These are phyloP conservation scores for Globisporangium mamillatum DNA, from an alignment of 352 stramenopile species.

Conservation along the genomic window DNA sequence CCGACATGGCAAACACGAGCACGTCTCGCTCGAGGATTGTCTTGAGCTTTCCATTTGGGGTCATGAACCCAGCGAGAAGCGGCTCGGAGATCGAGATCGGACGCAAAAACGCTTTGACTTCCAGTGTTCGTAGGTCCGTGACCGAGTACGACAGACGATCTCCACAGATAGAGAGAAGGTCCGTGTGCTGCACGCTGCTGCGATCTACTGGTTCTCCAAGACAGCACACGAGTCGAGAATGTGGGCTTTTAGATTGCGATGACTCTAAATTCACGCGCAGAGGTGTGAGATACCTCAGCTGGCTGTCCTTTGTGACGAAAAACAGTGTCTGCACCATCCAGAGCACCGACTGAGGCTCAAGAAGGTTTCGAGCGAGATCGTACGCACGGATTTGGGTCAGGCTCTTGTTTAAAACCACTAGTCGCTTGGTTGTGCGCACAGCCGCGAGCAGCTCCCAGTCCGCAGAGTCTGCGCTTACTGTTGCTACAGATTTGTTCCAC, in stretches of 20 bases:
- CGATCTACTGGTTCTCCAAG: conserved; percentile 12
- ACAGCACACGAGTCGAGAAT: conserved; percentile 30
- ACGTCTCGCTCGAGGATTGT: conserved; percentile 63
- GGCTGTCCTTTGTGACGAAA: conserved; percentile 42
- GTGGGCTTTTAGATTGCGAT: conserved; percentile 3
- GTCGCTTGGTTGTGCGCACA: conserved; percentile 50
- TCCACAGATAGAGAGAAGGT: conserved; percentile 44
- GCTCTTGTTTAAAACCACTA: conserved; percentile 51
- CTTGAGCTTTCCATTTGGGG: conserved; percentile 33
- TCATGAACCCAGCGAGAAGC: conserved; percentile 43
- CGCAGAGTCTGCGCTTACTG: background rate
- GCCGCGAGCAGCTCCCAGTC: conserved; percentile 26
- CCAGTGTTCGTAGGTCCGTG: conserved; percentile 36
- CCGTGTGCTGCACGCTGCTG: conserved; percentile 10
- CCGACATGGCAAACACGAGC: conserved; percentile 46
- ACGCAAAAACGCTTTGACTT: conserved; percentile 35
- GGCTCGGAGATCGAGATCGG: conserved; percentile 51
- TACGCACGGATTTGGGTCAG: conserved; percentile 40
- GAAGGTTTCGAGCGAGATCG: conserved; percentile 31
- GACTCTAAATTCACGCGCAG: conserved; percentile 14
- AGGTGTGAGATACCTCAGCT: conserved; percentile 57
- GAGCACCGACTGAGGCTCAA: conserved; percentile 45
- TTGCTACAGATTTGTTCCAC: conserved; percentile 38
- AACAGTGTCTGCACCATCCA: conserved; percentile 72
- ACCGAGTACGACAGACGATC: conserved; percentile 58